phyloP scores from a whole-genome alignment of 306 rosid species.

The Citrullus amarus region DNA sequence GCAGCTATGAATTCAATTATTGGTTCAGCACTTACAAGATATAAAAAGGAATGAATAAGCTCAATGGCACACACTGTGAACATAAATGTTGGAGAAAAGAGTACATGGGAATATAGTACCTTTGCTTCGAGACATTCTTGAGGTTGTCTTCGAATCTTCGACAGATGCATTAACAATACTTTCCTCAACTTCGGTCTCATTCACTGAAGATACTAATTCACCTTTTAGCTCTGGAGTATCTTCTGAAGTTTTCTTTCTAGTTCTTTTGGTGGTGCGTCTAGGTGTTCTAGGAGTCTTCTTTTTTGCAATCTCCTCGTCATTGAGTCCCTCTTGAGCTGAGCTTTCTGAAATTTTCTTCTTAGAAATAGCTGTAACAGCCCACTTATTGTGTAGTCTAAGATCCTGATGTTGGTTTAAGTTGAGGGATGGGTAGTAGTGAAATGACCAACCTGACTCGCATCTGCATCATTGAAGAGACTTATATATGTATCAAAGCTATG shows the following conservation, averaged over 20 bases:
- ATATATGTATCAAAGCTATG: background rate
- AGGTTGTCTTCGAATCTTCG: conserved; percentile 41
- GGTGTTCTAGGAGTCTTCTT: conserved; percentile 43
- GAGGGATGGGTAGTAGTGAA: conserved; percentile 13
- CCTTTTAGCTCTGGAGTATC: conserved; percentile 23
- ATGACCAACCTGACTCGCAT: conserved; percentile 33
- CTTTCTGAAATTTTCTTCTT: conserved; percentile 46
- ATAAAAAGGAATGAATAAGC: conserved; percentile 3
- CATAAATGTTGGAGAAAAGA: background rate
- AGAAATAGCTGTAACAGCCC: conserved; percentile 44
- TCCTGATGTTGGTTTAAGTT: conserved; percentile 36
- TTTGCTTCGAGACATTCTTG: conserved; percentile 35
- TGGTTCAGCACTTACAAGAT: conserved; percentile 15
- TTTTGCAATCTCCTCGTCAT: conserved; percentile 36
- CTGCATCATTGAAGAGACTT: conserved; percentile 31
- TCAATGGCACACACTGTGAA: background rate
- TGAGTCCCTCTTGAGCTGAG: conserved; percentile 25
- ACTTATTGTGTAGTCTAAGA: conserved; percentile 30
- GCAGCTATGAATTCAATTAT: conserved; percentile 26
- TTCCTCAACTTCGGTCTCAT: conserved; percentile 32
- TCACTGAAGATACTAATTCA: conserved; percentile 23
- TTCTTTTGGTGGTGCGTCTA: conserved; percentile 16
- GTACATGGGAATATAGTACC: conserved; percentile 22
- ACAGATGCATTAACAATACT: conserved; percentile 16
- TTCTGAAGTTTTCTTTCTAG: conserved; percentile 35